These are phyloP conservation scores for Daldinia decipiens DNA, from an alignment of 495 filamentous ascomycete genomes.

Conservation along the genomic window DNA sequence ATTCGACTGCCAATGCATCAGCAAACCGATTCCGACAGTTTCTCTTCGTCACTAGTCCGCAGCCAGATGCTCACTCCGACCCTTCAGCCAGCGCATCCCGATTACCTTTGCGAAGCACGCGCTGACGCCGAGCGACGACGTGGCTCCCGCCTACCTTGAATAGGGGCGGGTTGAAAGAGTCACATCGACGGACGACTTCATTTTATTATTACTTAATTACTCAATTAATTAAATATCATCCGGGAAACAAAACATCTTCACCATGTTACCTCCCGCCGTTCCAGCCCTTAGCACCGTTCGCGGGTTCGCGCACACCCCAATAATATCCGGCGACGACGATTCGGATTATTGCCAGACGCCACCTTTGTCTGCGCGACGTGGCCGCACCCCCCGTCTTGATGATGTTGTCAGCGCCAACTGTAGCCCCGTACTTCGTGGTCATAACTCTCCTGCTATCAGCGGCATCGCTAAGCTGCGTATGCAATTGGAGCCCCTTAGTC, in stretches of 20 bases:
- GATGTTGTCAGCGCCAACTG: constrained; percentile 68
- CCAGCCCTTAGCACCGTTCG: constrained; percentile 77
- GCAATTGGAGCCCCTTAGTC: constrained; percentile 71
- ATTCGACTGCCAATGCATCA: constrained; percentile 57
- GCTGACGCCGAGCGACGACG: constrained; percentile 62
- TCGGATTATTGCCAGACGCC: constrained; percentile 68
- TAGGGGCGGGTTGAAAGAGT: constrained; percentile 43
- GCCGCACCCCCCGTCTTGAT: constrained; percentile 52
- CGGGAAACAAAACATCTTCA: constrained; percentile 43
- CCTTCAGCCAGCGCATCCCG: constrained; percentile 53
- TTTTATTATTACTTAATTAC: constrained; percentile 30
- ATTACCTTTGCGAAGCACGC: constrained; percentile 54
- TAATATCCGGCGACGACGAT: constrained; percentile 85
- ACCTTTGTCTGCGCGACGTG: constrained; percentile 50
- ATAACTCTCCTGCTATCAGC: constrained; percentile 63
- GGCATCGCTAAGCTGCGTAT: constrained; percentile 83
- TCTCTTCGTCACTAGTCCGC: constrained; percentile 57
- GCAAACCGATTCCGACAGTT: constrained; percentile 53
- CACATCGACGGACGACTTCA: constrained; percentile 26
- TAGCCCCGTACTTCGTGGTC: constrained; percentile 69
- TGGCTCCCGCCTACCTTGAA: constrained; percentile 57
- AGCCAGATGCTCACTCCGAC: constrained; percentile 60
- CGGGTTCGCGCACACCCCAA: constrained; percentile 78
- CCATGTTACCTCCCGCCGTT: constrained; percentile 59
- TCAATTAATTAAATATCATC: constrained; percentile 29